Conservation (phyloP, 441 rosid species). For the Kokia cookei region DNA sequence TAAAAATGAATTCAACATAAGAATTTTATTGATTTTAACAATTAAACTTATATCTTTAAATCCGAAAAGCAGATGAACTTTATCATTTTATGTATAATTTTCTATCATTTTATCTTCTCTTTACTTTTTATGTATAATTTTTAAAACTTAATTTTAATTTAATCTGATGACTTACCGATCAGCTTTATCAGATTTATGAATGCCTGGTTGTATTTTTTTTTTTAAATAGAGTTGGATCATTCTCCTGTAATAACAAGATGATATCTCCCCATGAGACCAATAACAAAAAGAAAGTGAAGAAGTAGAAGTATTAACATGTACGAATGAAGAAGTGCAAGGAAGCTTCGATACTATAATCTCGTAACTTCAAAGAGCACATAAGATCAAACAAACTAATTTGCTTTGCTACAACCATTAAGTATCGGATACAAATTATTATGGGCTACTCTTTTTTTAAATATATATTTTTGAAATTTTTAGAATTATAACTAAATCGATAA, state of each 20-base stretch:
- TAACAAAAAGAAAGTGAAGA: not conserved
- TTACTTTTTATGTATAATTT: too few species aligned
- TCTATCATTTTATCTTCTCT: too few species aligned
- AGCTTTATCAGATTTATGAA: slow-evolving; percentile 96
- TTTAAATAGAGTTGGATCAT: slow-evolving; percentile 80
- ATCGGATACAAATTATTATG: not conserved
- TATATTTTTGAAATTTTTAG: too few species aligned
- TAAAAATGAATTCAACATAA: too few species aligned
- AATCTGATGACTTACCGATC: slow-evolving; percentile 59
- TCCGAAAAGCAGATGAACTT: too few species aligned
- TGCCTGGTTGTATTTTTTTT: slow-evolving; percentile 88
- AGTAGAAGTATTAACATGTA: not conserved
- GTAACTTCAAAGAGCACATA: not conserved
- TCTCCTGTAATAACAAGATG: slow-evolving; percentile 48
- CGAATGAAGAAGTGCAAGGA: not conserved
- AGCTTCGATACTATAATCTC: not conserved
- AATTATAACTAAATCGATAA: too few species aligned
- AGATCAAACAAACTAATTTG: not conserved
- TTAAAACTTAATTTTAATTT: too few species aligned
- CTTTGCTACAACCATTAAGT: not conserved
- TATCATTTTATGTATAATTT: too few species aligned
- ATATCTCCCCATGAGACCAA: not conserved
- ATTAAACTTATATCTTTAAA: too few species aligned
- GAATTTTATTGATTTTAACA: too few species aligned
- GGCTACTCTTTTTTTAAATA: too few species aligned